These are phyloP conservation scores for Lactuca saligna DNA, from an alignment of 129 eudicot genomes.

Conservation along the genomic window DNA sequence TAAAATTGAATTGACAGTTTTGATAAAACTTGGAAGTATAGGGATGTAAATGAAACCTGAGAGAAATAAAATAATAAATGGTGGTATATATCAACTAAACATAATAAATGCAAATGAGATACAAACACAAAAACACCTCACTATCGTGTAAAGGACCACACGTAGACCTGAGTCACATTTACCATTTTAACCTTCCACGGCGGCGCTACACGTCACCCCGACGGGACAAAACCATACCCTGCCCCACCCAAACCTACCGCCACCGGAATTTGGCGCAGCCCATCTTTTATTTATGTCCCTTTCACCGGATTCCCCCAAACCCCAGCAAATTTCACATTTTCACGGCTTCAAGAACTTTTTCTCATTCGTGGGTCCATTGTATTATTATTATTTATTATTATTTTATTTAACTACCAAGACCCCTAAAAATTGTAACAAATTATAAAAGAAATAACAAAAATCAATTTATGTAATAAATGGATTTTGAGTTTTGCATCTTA, in stretches of 20 bases:
- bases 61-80: constrained; percentile 3
- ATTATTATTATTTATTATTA: background rate
- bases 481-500: too few species aligned
- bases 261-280: constrained; percentile 25
- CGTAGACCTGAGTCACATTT: constrained; percentile 20
- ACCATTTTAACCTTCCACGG: constrained; percentile 24
- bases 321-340: constrained; percentile 29
- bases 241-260: constrained; percentile 16
- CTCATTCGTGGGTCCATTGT: constrained; percentile 23
- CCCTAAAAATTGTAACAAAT: background rate
- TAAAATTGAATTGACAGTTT: background rate
- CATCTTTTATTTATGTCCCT: constrained; percentile 19
- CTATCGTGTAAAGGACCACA: constrained; percentile 29
- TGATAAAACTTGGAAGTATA: background rate
- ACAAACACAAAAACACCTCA: constrained; percentile 27
- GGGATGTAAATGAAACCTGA: constrained; percentile 8
- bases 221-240: background rate
- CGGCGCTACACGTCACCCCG: constrained; percentile 29
- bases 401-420: background rate
- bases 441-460: background rate
- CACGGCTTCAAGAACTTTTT: constrained; percentile 19
- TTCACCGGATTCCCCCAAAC: constrained; percentile 20
- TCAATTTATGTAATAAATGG: too few species aligned
- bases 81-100: constrained; percentile 12
- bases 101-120: constrained; percentile 30